These are phyloP conservation scores for Henckelia pumila DNA, from an alignment of 257 asterid genomes.

Conservation along the genomic window DNA sequence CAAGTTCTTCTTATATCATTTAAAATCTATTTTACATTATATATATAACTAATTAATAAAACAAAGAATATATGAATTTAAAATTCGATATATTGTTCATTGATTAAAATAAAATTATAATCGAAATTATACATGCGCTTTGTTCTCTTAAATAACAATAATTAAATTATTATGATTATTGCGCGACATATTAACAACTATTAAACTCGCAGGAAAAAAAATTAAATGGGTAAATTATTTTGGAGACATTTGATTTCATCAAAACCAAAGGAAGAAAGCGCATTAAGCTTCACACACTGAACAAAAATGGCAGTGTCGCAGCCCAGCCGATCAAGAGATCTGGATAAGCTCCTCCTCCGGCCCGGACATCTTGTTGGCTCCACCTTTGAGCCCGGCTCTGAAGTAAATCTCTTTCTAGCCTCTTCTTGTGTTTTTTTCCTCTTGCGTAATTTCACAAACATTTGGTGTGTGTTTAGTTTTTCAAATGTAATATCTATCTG, in stretches of 20 bases:
- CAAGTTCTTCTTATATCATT: too few species aligned
- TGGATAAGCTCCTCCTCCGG: constrained; percentile 90
- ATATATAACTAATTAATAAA: too few species aligned
- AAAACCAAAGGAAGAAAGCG: not conserved
- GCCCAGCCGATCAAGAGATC: constrained; percentile 95
- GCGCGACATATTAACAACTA: not conserved
- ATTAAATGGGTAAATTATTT: not conserved
- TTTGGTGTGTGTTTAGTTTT: constrained; percentile 18
- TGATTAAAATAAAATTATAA: too few species aligned
- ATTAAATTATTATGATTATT: too few species aligned
- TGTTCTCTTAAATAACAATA: too few species aligned
- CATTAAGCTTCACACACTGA: constrained; percentile 4
- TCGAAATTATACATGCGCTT: too few species aligned
- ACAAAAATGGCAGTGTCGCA: constrained; percentile 57
- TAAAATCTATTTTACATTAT: too few species aligned
- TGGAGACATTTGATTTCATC: not conserved
- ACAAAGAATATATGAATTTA: too few species aligned
- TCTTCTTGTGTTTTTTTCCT: not conserved
- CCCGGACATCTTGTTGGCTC: constrained; percentile 81
- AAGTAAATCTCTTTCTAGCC: constrained; percentile 39
- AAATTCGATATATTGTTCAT: too few species aligned
- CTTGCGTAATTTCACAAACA: constrained; percentile 21
- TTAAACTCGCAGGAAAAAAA: not conserved
- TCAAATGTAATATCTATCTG: not conserved
- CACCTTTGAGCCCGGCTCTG: constrained; percentile 67